Base-by-base conservation (phyloP, 2,329 filamentous ascomycete species). In the Microascus cirrosus region DNA sequence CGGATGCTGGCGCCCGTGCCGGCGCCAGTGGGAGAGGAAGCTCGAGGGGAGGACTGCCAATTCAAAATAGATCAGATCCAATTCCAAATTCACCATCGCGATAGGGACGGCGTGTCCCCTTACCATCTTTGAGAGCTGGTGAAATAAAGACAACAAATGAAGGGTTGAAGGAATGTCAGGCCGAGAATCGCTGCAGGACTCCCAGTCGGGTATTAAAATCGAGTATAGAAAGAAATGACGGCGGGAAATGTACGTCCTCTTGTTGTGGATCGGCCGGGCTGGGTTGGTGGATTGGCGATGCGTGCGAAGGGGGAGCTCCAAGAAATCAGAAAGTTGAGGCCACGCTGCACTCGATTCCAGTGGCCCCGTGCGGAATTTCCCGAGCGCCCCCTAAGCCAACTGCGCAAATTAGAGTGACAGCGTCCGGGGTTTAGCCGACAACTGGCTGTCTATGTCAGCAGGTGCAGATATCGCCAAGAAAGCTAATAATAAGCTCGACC, bases 1-100 rank as follows among this genome's bases (percentile, higher is more conserved):
- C 93, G 90, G 69, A 85, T 82, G 69, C 82, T 84, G 60, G 85
- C 80, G 73, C 88, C 89, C 60, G 82, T 82, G 65, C 83, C 79
- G 64, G 79, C 78, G 64, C 80, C 78, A 62, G 77, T 75, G 60
- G 84, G 84, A 54, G 85, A 86, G 56, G 82, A 77, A 58, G 83
- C 70, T 62, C 81, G 79, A 60, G 81, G 79, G 63, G 81, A 83
- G 71, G 81, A 82, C 80, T 83, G 63, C 24, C 45, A 34, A 20
- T 22, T 13, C 42, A 24, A 3, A 15, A 25, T 18, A 24, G 5
- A 32, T 54, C 36, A 54, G 53, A 10, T 54, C 20, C 18, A 13
- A 22, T 6, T 18, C 18, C 5, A 15, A 32, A 36, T 54, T 18
- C 11, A 18, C 11, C 20, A 28, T 20, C 10, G n/a, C 12, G 35